phyloP scores from a whole-genome alignment of 176 grass and related monocot species.

The Echinochloa phyllopogon region DNA sequence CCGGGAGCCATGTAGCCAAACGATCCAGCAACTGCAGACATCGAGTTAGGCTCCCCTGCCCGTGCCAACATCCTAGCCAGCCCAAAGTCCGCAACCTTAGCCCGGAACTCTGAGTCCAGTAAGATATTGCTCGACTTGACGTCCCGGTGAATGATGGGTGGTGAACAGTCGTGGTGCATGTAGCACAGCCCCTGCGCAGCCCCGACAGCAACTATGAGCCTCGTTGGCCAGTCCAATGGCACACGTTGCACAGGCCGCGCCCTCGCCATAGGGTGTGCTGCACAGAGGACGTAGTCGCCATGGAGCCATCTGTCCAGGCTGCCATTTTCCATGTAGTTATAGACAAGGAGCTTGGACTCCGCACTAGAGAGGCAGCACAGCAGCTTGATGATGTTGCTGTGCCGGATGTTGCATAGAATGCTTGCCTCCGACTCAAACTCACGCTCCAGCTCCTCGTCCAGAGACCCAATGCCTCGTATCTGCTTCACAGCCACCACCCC shows the following conservation, averaged over 20 bases:
- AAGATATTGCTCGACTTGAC: slow-evolving; percentile 13
- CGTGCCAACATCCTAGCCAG: neutral
- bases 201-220: neutral
- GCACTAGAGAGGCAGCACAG: neutral
- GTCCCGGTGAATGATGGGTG: neutral
- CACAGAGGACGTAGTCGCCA: neutral
- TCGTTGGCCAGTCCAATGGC: slow-evolving; percentile 2
- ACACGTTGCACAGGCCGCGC: neutral
- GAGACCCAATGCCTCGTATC: slow-evolving; percentile 31
- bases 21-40: neutral
- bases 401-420: neutral
- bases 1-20: slow-evolving; percentile 4
- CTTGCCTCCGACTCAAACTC: neutral
- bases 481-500: slow-evolving; percentile 75
- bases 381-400: slow-evolving; percentile 5
- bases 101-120: neutral
- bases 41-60: neutral
- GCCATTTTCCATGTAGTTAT: slow-evolving; percentile 5
- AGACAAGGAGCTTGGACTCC: neutral
- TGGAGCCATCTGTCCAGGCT: slow-evolving; percentile 13
- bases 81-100: neutral
- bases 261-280: neutral
- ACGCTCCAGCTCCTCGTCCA: neutral
- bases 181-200: slow-evolving; percentile 9
- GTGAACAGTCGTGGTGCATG: neutral